Evolutionary conservation across 768 basidiomycete genomes (phyloP).

Genomic region (Leccinum incarnatum): DNA sequence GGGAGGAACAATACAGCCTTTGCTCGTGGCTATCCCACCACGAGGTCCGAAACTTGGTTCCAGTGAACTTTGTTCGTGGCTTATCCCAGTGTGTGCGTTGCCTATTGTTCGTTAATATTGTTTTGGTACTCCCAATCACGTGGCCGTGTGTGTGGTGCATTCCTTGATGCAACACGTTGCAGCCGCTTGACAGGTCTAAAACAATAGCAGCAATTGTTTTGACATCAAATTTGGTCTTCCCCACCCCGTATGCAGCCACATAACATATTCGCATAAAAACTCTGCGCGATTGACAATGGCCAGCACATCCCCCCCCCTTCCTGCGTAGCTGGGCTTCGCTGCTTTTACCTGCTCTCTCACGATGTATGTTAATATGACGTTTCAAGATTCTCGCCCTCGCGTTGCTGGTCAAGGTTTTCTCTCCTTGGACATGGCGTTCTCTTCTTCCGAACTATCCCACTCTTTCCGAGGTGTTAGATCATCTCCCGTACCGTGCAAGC

Average conservation of each 20-base stretch:
- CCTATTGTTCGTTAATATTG: conserved; percentile 25
- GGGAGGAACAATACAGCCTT: conserved; percentile 15
- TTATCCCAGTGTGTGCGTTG: background rate
- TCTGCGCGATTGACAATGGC: background rate
- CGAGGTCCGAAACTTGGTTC: background rate
- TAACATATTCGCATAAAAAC: conserved; percentile 19
- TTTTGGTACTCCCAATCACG: conserved; percentile 15
- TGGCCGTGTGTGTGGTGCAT: conserved; percentile 10
- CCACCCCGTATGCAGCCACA: conserved; percentile 3
- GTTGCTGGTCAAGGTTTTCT: conserved; percentile 31
- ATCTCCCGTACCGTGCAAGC: conserved; percentile 9
- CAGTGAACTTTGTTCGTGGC: conserved; percentile 11
- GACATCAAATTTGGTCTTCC: conserved; percentile 6
- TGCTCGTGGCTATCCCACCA: conserved; percentile 6
- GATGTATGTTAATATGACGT: conserved; percentile 19
- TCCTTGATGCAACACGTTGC: background rate
- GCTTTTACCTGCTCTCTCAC: conserved; percentile 9
- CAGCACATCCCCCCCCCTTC: background rate
- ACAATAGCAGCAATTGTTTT: conserved; percentile 33
- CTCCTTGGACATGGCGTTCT: conserved; percentile 10
- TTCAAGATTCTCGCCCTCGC: conserved; percentile 16
- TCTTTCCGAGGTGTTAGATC: conserved; percentile 4
- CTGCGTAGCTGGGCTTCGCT: conserved; percentile 31
- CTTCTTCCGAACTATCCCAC: conserved; percentile 10
- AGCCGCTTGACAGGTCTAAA: background rate